These are phyloP conservation scores for Cladophialophora psammophila DNA, from an alignment of 2,329 filamentous ascomycete species.

Conservation along the genomic window DNA sequence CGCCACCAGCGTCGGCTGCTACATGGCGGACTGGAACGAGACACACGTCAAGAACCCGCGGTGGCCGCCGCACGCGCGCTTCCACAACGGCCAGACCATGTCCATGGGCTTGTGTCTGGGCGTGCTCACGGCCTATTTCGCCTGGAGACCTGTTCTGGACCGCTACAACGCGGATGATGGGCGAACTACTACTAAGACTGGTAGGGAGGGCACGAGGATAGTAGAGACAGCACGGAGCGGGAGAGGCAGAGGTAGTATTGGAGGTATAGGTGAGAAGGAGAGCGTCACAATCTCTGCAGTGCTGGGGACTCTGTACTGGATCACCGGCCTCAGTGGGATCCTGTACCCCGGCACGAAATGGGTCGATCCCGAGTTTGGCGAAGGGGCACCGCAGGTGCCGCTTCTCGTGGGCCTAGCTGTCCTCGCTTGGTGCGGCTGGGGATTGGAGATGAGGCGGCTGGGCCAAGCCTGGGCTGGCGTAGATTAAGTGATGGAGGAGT, in stretches of 20 bases:
- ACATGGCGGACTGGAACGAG: conserved; percentile 49
- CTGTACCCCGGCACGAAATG: conserved; percentile 56
- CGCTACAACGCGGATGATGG: too few relatives aligned
- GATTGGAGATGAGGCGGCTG: conserved; percentile 34
- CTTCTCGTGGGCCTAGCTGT: conserved; percentile 32
- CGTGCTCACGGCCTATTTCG: conserved; percentile 25
- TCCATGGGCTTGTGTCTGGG: conserved; percentile 38
- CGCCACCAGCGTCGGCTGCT: conserved; percentile 37
- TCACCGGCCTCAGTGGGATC: conserved; percentile 53
- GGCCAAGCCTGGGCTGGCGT: background rate
- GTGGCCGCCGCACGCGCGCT: conserved; percentile 60
- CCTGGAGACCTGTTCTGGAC: conserved; percentile 19
- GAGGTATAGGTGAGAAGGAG: conserved; percentile 16
- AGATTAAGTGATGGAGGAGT: too few relatives aligned
- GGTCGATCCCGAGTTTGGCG: conserved; percentile 57
- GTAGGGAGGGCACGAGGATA: too few relatives aligned
- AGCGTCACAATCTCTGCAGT: conserved; percentile 45
- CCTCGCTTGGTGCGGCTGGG: conserved; percentile 39
- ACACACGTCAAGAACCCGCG: conserved; percentile 58
- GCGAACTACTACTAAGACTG: too few relatives aligned
- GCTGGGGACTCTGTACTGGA: conserved; percentile 55
- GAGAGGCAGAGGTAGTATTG: background rate
- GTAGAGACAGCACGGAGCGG: too few relatives aligned
- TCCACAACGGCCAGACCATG: conserved; percentile 64
- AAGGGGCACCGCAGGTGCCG: conserved; percentile 48